Base-by-base conservation (phyloP, 2,329 filamentous ascomycete genomes). In the Botrytis porri region DNA sequence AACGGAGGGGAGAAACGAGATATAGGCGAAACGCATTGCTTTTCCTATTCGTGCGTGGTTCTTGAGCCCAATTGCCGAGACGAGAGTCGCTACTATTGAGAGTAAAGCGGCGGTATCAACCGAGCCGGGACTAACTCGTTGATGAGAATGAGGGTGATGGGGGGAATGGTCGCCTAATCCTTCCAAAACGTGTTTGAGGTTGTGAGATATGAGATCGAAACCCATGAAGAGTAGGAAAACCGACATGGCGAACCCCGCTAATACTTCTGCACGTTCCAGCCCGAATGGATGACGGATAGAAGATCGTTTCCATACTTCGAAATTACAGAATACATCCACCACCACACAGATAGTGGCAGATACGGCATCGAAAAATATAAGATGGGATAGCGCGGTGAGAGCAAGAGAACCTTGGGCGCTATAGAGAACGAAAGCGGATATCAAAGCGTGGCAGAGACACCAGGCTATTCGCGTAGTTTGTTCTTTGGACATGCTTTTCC, bases 141-240 rank as follows among this genome's bases (percentile, higher is more conserved):
- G 87, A 77, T 95, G 92, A 1, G 82, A 82, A 76, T 93, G 89
- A 5, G 86, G 85, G 78, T 93, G 90, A 78, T 97, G 94, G 35
- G 93, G 86, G 71, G 90, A 87, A 79, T 97, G 93, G 25, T 86
- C 86, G 22, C 91, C 90, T 32, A 89, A 79, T 22, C 82, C 82
- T 82, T 98, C 95, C 18, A 99, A 88, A n/a, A 94, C 88, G 82
- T 99, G 95, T 81, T 97, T 96, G 25, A 97, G 85, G 74, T 94
- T 95, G 81, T 99, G 96, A 59, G 93, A 97, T 75, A 99, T 92
- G 66, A 99, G 89, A 79, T 99, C 96, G 79, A 98, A 92, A 32
- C 95, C 95, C 86, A 97, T 97, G 83, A 99, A 99, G n/a, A 97
- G 88, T 20, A 99, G 88, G 75, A 98, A 94, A 57, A 99, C 92